These are phyloP conservation scores for Hibiscus tridactylites DNA, from an alignment of 345 rosid species.

Conservation along the genomic window DNA sequence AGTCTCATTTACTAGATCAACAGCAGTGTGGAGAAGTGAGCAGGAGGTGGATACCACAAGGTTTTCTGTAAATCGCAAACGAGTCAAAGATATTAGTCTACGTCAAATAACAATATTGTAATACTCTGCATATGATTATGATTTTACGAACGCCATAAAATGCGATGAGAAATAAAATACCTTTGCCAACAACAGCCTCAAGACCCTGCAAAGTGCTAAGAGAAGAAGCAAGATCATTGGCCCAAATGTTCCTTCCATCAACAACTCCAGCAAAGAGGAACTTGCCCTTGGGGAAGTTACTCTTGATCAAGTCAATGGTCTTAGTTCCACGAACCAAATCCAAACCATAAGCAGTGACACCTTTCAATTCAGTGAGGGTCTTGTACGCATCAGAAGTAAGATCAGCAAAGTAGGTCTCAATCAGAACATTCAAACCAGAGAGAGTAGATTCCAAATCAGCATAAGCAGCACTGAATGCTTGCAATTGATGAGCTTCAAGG, in stretches of 20 bases:
- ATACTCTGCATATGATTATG: not conserved
- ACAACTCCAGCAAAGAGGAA: conserved; percentile 91
- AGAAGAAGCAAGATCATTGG: conserved; percentile 87
- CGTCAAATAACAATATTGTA: not conserved
- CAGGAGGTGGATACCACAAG: conserved; percentile 94
- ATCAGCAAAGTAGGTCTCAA: conserved; percentile 97
- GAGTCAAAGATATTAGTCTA: not conserved
- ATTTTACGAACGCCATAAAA: not conserved
- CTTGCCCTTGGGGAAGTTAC: conserved; percentile 66
- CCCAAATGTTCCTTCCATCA: conserved; percentile 99
- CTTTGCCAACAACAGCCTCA: conserved; percentile 85
- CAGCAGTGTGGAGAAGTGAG: conserved; percentile 96
- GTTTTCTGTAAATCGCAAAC: conserved; percentile 43
- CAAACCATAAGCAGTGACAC: conserved; percentile 74
- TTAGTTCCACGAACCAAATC: conserved; percentile 86
- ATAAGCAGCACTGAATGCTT: conserved; percentile 77
- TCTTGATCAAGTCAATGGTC: conserved; percentile 76
- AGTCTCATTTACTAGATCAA: conserved; percentile 80
- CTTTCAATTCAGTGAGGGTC: conserved; percentile 77
- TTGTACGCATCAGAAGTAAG: conserved; percentile 73
- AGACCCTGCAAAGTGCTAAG: conserved; percentile 46
- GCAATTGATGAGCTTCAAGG: conserved; percentile 73
- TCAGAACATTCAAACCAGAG: conserved; percentile 67
- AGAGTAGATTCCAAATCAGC: conserved; percentile 69
- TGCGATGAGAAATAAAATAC: conserved; percentile 22